Evolutionary conservation across 768 basidiomycete genomes (phyloP).

Genomic region (Pleurotus ostreatus): DNA sequence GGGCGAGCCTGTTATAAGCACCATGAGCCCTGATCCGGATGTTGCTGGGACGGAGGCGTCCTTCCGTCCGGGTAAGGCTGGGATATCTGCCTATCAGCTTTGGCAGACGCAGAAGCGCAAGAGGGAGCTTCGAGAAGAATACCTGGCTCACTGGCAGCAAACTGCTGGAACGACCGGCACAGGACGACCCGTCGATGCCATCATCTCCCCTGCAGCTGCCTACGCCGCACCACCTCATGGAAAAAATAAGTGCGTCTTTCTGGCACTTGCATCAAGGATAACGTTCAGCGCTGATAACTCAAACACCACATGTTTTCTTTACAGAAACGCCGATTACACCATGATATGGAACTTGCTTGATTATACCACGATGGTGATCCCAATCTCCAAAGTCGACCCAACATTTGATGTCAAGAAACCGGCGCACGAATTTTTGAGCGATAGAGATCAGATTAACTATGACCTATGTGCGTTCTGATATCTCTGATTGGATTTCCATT

Average conservation of each 20-base stretch:
- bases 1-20: conserved; percentile 56
- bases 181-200: conserved; percentile 68
- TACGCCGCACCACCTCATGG: conserved; percentile 64
- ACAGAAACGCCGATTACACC: conserved; percentile 57
- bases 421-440: conserved; percentile 47
- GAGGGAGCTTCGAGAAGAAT: conserved; percentile 47
- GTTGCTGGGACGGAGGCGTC: conserved; percentile 24
- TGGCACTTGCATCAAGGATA: neutral
- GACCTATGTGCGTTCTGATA: neutral
- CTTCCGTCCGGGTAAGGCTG: conserved; percentile 2
- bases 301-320: neutral
- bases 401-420: conserved; percentile 42
- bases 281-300: too few species aligned
- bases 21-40: conserved; percentile 38
- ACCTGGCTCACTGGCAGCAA: conserved; percentile 60
- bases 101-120: conserved; percentile 61
- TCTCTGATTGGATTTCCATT: neutral
- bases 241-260: conserved; percentile 37
- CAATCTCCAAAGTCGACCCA: conserved; percentile 61
- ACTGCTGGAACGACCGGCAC: conserved; percentile 52
- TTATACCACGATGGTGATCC: conserved; percentile 55
- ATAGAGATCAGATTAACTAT: conserved; percentile 33
- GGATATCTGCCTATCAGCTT: conserved; percentile 38
- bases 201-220: conserved; percentile 61
- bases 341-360: conserved; percentile 64